A percentile compares a stretch with the other conserved stretches of the same genome.
Evolutionary conservation across 768 basidiomycete species (phyloP).

Genomic region (Boletus subparvulus): DNA sequence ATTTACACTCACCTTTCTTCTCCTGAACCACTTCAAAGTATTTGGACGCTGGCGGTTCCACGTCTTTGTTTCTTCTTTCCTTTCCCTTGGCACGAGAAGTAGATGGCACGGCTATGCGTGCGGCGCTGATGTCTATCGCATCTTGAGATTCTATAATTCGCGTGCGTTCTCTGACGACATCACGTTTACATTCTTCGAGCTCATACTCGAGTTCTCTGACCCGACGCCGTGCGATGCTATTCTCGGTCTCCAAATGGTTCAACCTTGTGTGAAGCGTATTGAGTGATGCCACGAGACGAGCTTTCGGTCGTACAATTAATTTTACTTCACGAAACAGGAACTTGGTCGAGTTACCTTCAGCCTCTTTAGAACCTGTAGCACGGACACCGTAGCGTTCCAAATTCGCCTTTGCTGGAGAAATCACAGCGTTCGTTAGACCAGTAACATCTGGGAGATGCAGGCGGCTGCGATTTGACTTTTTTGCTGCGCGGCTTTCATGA

Average conservation of each 20-base stretch:
- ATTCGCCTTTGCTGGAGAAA: constrained; percentile 63
- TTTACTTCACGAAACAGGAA: background rate
- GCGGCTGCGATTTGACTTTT: constrained; percentile 35
- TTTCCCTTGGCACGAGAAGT: constrained; percentile 28
- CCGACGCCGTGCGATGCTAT: constrained; percentile 73
- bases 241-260: constrained; percentile 75
- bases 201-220: constrained; percentile 88
- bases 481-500: constrained; percentile 11
- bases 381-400: constrained; percentile 51
- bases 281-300: constrained; percentile 60
- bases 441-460: constrained; percentile 81
- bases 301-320: constrained; percentile 34
- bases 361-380: constrained; percentile 52
- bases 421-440: constrained; percentile 75
- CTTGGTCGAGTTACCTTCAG: constrained; percentile 50
- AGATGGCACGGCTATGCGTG: constrained; percentile 19
- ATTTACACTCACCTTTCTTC: constrained; percentile 70
- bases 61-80: constrained; percentile 34
- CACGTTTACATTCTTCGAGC: constrained; percentile 79
- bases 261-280: constrained; percentile 66
- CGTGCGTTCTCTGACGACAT: constrained; percentile 69
- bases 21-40: constrained; percentile 83
- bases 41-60: constrained; percentile 41
- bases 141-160: constrained; percentile 59
- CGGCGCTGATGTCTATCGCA: constrained; percentile 15